Base-by-base conservation (phyloP, 495 filamentous ascomycete genomes). In the Hamigera avellanea region DNA sequence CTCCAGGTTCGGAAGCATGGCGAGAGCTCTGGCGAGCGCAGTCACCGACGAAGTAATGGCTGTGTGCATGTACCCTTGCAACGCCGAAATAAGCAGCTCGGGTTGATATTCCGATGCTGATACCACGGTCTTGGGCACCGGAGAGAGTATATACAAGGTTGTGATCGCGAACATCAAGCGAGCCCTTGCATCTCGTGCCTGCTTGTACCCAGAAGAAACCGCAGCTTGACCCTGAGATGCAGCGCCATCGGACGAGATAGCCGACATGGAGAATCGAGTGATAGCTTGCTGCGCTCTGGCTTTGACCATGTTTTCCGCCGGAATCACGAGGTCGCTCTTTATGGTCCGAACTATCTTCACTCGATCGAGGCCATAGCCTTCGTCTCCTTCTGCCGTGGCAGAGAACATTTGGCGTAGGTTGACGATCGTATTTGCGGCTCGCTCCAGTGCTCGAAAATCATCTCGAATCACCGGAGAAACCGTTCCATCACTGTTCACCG, bases 101-200 rank as follows among this genome's bases (percentile, higher is more conserved):
- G 85, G 83, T 19, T 73, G 65, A 37, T 60, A 67, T 33, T 59
- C 48, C 3, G 50, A 44, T 16, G 35, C 42, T 10, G 53, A 34
- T 19, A 32, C 37, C 12, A 35, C 19, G 2, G 15, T 36, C 23
- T 56, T 53, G 1, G 67, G 56, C 0, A 73, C 60, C 6, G 80
- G 77, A 14, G 86, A 87, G 19, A 98, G 71, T 1, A 96, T 61
- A 51, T 89, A 93, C 14, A 98, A 66, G 7, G 87, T 77, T 14
- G 80, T 64, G 26, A 86, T 58, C 1, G 85, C 86, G 0, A 83
- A 86, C 14, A 77, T 75, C 1, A 83, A 73, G 14, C 83, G 67
- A 2, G 76, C 68, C 44, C 80, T 78, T 10, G 77, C 76, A 37
- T 93, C 87, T 43, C 91, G 83, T 3, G 71, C 78, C 49, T 93